Base-by-base conservation (phyloP, 306 rosid genomes). In the Trifolium dubium region DNA sequence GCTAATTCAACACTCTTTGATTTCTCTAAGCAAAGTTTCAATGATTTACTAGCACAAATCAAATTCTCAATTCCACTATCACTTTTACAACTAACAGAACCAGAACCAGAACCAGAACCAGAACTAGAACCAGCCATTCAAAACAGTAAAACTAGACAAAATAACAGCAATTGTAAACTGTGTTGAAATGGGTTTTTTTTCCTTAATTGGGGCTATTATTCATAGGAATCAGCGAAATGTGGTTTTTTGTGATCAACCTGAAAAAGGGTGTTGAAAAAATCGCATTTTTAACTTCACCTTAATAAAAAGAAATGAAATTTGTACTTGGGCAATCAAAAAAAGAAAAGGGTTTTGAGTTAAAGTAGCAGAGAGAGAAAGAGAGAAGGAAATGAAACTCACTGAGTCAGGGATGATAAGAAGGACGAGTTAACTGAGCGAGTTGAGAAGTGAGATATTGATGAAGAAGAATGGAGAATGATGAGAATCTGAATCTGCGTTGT, bases 1-100 rank as follows among this genome's bases (percentile, higher is more conserved):
- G 90, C 89, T 73, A 78, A 90, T 51, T 92, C 96, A 62, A 95
- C 32, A 43, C 78, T 69, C 77, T 85, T 89, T 14, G 98, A 90
- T 81, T 95, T 95, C 78, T 90, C 98, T 72, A 95, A 83, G 78
- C 92, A 86, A 29, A 83, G 78, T 84, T 88, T 95, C 90, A 95
- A 75, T 4, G 98, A 89, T 75, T 83, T 87, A 63, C 80, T 84
- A 61, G 93, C 98, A 70, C 86, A 83, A 66, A 81, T 75, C 89
- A 92, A 85, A 49, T 72, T 85, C 80, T 86, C 89, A 64, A 90
- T 59, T 60, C 83, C 59, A 68, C 67, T 62, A 61, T 76, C 81
- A 39, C 66, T 39, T 4, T 40, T 70, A 60, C 55, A 82, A 68
- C 29, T 19, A 66, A 44, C 51, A 43, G 80, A 81, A 66, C 61